Evolutionary conservation across 2,329 filamentous ascomycete species (phyloP), one percentile per base, ranked within the genome.

Genomic region (Atkinsonella texensis): DNA sequence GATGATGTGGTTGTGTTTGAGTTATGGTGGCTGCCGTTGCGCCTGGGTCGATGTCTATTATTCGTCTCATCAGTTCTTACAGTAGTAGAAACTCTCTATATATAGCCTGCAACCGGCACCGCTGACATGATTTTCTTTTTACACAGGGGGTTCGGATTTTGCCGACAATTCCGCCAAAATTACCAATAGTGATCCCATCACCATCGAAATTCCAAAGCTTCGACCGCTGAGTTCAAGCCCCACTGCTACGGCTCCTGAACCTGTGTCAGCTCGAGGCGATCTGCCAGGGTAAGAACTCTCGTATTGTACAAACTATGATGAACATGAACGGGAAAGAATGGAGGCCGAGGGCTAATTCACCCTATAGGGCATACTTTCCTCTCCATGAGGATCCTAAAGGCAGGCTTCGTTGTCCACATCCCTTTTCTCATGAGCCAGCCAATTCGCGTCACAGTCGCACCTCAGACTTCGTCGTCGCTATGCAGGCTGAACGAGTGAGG

Each of bases 231-330:
- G 65, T 46, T 64, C 64, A 54, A 62, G 69, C 47, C 66, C 68
- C 47, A 60, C 66, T 45, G 67, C 68, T 58, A 76, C 70, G 23
- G 71, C 71, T 18, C 71, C 68, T 20, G 72, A 73, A 55, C 74
- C 72, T 55, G 63, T 83, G 20, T 80, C 79, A 28, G 80, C 75
- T 44, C 70, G 79, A 51, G 80, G 79, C 49, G 79, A 83, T 62
- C 60, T 79, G 48, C 71, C 70, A 61, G 78, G 79, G 80, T 82
- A 74, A 61, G 74, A 49, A 15, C 13, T 35, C 12, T 12, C 9
- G 7, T 46, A 15, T 48, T 20, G 12, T 17, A 8, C 6, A 5
- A 12, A 35, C 28, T 31, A 15, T 11, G 35, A n/a, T 49, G 15
- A 28, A 12, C 35, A 38, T 15, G 18, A 28, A 12, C 10, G 15